Percentiles rank a stretch among this genome's conserved stretches.
phyloP scores from a whole-genome alignment of 1,284 basidiomycete species.

The Leucoagaricus sp. region DNA sequence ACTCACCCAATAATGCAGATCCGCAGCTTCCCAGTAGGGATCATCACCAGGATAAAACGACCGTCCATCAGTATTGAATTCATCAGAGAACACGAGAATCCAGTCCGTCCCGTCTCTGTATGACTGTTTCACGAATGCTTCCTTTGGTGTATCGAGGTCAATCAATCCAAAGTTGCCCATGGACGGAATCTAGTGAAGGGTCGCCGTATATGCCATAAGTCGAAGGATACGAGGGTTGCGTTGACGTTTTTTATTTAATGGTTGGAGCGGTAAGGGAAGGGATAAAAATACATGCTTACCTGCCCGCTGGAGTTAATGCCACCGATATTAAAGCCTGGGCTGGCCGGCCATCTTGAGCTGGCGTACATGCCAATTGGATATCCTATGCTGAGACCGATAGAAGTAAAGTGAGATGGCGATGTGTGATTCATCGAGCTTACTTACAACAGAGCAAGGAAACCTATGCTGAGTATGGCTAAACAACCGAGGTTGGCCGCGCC shows the following conservation, averaged over 20 bases:
- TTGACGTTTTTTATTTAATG: background rate
- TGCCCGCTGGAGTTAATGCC: conserved; percentile 66
- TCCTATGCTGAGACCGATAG: conserved; percentile 40
- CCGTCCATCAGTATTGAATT: conserved; percentile 74
- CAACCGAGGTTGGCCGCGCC: conserved; percentile 70
- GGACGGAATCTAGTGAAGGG: conserved; percentile 42
- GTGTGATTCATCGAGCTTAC: conserved; percentile 22
- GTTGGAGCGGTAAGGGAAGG: background rate
- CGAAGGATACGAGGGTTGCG: conserved; percentile 7
- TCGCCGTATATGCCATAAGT: background rate
- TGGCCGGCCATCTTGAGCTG: conserved; percentile 31
- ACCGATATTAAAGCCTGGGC: conserved; percentile 65
- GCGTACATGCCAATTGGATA: conserved; percentile 58
- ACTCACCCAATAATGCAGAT: conserved; percentile 72
- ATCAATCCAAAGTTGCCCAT: conserved; percentile 63
- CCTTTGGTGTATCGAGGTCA: conserved; percentile 65
- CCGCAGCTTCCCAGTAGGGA: conserved; percentile 69
- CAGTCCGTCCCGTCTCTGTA: conserved; percentile 47
- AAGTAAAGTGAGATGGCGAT: background rate
- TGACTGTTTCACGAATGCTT: conserved; percentile 50
- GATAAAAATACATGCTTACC: conserved; percentile 31
- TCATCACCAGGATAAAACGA: conserved; percentile 68
- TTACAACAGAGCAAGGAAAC: conserved; percentile 56
- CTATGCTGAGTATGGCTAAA: conserved; percentile 49
- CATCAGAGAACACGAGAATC: conserved; percentile 68